Conservation (phyloP, 352 stramenopile species). For the Globisporangium polare region DNA sequence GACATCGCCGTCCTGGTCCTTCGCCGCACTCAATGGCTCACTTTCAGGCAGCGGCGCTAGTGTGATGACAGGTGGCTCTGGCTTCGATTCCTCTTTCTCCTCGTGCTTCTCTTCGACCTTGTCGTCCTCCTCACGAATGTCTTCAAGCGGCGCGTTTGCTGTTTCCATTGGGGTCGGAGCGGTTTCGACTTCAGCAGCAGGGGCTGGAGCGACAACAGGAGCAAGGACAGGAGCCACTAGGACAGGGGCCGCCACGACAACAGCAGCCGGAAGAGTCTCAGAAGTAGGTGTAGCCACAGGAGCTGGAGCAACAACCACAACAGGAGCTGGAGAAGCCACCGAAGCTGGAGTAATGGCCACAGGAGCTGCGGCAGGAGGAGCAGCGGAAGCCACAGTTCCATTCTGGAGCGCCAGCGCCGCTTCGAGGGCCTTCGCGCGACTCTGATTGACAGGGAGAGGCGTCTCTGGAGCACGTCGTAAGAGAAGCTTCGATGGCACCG, state of each 20-base stretch:
- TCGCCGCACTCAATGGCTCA: not conserved
- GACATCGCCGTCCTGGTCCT: slow-evolving; percentile 59
- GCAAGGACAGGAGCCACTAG: not conserved
- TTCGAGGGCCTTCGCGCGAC: slow-evolving; percentile 12
- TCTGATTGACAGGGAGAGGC: slow-evolving; percentile 19
- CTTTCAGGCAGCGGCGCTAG: not conserved
- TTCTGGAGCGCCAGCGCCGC: slow-evolving; percentile 6
- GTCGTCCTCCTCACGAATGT: slow-evolving; percentile 7
- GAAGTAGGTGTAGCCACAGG: not conserved
- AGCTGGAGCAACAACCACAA: not conserved
- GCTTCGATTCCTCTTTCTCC: slow-evolving; percentile 7
- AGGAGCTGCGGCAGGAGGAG: not conserved
- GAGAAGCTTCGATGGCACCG: slow-evolving; percentile 64
- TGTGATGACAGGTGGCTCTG: not conserved
- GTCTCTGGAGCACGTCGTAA: slow-evolving; percentile 63
- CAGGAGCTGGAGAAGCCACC: not conserved
- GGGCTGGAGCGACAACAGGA: not conserved
- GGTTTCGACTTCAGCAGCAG: not conserved
- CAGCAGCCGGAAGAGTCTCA: not conserved
- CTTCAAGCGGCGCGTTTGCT: not conserved
- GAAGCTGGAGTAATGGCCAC: not conserved
- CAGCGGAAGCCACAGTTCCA: not conserved
- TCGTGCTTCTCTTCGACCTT: slow-evolving; percentile 5
- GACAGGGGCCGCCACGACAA: not conserved
- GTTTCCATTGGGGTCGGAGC: not conserved